Conservation (phyloP, 768 basidiomycete species). For the Mycena latifolia region DNA sequence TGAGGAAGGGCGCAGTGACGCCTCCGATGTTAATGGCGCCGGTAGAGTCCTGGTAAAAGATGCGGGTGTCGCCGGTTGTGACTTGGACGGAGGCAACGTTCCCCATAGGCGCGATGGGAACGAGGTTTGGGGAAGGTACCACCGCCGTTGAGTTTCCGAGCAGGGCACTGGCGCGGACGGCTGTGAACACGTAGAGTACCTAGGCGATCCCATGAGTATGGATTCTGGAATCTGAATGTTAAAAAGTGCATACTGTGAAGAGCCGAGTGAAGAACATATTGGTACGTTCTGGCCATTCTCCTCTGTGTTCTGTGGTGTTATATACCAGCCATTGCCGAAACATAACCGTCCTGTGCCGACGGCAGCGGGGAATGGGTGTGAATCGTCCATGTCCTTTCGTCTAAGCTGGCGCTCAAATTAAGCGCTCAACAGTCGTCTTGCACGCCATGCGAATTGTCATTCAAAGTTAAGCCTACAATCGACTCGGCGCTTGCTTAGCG, state of each 20-base stretch:
- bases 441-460: slow-evolving; percentile 10
- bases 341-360: slow-evolving; percentile 5
- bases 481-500: too few species aligned
- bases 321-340: slow-evolving; percentile 10
- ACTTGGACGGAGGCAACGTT: slow-evolving; percentile 14
- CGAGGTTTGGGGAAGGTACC: slow-evolving; percentile 7
- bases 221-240: slow-evolving; percentile 4
- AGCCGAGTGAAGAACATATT: slow-evolving; percentile 17
- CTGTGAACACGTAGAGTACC: slow-evolving; percentile 1
- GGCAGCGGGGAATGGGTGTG: slow-evolving; percentile 14
- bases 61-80: slow-evolving; percentile 6
- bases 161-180: background rate
- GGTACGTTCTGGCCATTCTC: background rate
- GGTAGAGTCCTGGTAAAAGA: slow-evolving; percentile 12
- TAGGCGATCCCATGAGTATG: background rate
- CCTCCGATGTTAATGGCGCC: background rate
- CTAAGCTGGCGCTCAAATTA: slow-evolving; percentile 9
- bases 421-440: slow-evolving; percentile 5
- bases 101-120: slow-evolving; percentile 15
- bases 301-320: background rate
- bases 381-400: slow-evolving; percentile 12
- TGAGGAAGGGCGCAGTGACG: slow-evolving; percentile 4
- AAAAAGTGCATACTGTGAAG: slow-evolving; percentile 10
- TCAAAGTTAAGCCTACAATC: too few species aligned
- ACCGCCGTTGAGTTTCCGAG: slow-evolving; percentile 9